These are phyloP conservation scores for Elsinoe perseae DNA, from an alignment of 2,329 filamentous ascomycete species.

Conservation along the genomic window DNA sequence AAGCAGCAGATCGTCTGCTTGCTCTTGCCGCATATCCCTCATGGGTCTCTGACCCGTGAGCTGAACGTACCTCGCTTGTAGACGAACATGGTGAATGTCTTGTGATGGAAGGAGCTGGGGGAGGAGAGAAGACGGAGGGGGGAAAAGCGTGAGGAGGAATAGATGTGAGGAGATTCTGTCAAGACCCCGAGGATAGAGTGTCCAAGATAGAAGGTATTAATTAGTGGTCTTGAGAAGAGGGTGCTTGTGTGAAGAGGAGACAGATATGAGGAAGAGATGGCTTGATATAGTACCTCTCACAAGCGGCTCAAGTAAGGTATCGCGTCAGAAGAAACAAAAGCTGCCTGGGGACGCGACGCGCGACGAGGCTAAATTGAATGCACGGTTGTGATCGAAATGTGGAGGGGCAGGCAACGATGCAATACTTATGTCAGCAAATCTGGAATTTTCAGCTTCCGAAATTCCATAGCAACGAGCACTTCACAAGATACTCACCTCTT, in stretches of 20 bases:
- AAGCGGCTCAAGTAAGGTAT: not conserved
- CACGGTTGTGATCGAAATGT: no score
- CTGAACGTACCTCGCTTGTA: conserved; percentile 52
- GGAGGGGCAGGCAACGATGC: not conserved
- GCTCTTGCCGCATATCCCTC: conserved; percentile 7
- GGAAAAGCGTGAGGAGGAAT: conserved; percentile 11
- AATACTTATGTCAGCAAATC: not conserved
- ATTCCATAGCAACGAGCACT: not conserved
- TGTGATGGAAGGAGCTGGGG: conserved; percentile 21
- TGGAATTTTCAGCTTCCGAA: not conserved
- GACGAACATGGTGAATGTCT: conserved; percentile 49
- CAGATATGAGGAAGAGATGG: not conserved
- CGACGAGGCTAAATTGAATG: conserved; percentile 2
- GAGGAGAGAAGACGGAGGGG: conserved; percentile 16
- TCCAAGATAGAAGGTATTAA: conserved; percentile 7
- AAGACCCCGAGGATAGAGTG: conserved; percentile 16
- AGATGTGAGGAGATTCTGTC: conserved; percentile 9
- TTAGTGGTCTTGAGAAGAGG: conserved; percentile 13
- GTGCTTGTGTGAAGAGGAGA: conserved; percentile 15
- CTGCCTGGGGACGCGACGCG: not conserved
- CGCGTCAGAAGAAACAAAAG: conserved; percentile 8
- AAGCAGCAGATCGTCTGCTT: not conserved
- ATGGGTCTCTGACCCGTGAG: conserved; percentile 13
- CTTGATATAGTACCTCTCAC: conserved; percentile 9
- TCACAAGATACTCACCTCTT: not conserved